These are phyloP conservation scores for Saccharomycopsis capsularis DNA, from an alignment of 805 yeast genomes.

Conservation along the genomic window DNA sequence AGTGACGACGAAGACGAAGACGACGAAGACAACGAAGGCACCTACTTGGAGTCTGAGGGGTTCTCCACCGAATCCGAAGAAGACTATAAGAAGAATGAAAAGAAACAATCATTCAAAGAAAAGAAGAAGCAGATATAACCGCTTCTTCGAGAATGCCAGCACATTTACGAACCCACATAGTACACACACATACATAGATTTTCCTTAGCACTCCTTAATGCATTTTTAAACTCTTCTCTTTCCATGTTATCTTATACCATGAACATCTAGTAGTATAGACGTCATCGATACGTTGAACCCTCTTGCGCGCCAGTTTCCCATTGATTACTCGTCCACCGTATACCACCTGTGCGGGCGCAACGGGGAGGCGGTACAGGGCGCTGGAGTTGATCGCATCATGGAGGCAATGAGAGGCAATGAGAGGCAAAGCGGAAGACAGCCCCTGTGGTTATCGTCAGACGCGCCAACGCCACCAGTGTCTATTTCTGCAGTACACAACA, in stretches of 20 bases:
- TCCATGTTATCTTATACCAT: background rate
- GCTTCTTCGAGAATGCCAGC: background rate
- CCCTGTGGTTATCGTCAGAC: too few species aligned
- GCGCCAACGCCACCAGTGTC: too few species aligned
- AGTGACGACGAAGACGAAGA: constrained; percentile 73
- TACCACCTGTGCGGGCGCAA: too few species aligned
- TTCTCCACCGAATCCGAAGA: constrained; percentile 15
- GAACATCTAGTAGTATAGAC: background rate
- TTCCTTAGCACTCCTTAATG: background rate
- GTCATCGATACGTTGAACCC: background rate
- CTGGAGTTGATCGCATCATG: too few species aligned
- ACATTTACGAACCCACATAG: background rate
- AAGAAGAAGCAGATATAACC: too few species aligned
- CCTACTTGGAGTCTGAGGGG: constrained; percentile 9
- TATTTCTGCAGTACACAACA: too few species aligned
- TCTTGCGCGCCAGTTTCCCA: background rate
- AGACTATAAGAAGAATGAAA: background rate
- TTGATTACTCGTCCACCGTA: too few species aligned
- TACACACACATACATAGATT: background rate
- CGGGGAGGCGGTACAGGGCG: too few species aligned
- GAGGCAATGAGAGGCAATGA: too few species aligned
- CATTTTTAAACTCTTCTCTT: too few species aligned
- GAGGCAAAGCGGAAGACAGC: too few species aligned
- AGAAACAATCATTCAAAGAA: too few species aligned
- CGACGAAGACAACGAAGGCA: constrained; percentile 22